Evolutionary conservation across 2,329 filamentous ascomycete genomes (phyloP).

Genomic region (Diaporthe aspalathi): DNA sequence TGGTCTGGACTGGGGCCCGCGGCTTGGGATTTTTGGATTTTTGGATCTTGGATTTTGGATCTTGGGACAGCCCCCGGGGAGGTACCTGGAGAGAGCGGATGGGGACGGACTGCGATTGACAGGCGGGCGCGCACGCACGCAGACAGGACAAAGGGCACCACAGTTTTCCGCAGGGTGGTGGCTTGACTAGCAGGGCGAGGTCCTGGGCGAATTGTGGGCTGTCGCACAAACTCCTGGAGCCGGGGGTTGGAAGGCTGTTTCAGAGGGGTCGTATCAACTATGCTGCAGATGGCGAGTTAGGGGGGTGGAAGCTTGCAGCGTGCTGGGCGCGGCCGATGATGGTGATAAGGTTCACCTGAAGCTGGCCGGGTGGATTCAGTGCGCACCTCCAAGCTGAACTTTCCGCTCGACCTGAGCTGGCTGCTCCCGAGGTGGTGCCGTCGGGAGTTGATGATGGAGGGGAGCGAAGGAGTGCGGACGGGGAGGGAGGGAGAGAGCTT

Average conservation of each 20-base stretch:
- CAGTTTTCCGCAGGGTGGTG: slow-evolving; percentile 19
- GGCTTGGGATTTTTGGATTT: no score
- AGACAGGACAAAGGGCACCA: slow-evolving; percentile 17
- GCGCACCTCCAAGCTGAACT: slow-evolving; percentile 28
- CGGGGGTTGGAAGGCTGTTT: slow-evolving; percentile 46
- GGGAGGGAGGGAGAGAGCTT: background rate
- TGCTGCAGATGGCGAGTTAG: slow-evolving; percentile 44
- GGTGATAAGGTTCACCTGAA: slow-evolving; percentile 32
- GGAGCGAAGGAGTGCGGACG: background rate
- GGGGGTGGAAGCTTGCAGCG: slow-evolving; percentile 42
- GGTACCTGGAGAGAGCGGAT: background rate
- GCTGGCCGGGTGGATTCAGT: slow-evolving; percentile 27
- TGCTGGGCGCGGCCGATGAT: slow-evolving; percentile 37
- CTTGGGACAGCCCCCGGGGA: background rate
- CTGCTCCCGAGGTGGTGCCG: slow-evolving; percentile 23
- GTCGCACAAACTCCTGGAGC: slow-evolving; percentile 42
- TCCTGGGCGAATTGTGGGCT: slow-evolving; percentile 37
- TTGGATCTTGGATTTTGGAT: slow-evolving; percentile 8
- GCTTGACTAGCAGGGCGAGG: slow-evolving; percentile 25
- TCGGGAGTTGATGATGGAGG: slow-evolving; percentile 11
- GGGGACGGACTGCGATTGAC: slow-evolving; percentile 7
- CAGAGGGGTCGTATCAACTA: slow-evolving; percentile 50
- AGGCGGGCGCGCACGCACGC: background rate
- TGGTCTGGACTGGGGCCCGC: slow-evolving; percentile 7
- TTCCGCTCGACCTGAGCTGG: slow-evolving; percentile 24